Evolutionary conservation across 2,329 filamentous ascomycete genomes (phyloP).

Genomic region (Monosporascus sp.): DNA sequence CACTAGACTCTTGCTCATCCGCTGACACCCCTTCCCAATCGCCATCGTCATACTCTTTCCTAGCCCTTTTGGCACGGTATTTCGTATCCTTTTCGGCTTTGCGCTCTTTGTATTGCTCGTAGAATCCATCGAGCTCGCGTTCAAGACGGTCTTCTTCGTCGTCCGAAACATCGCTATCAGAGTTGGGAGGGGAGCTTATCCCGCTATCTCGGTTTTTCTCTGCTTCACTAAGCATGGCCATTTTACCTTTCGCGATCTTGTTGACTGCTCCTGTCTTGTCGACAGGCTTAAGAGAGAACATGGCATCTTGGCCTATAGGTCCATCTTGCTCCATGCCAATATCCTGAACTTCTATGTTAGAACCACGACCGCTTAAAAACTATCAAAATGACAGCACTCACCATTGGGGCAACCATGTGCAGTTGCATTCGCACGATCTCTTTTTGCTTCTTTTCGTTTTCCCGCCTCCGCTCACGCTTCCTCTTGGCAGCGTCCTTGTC

Average conservation of each 20-base stretch:
- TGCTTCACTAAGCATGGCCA: slow-evolving; percentile 60
- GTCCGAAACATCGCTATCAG: slow-evolving; percentile 58
- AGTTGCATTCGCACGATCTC: slow-evolving; percentile 96
- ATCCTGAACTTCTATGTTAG: slow-evolving; percentile 40
- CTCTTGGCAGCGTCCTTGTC: slow-evolving; percentile 72
- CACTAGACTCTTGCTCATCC: slow-evolving; percentile 52
- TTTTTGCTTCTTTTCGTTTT: slow-evolving; percentile 91
- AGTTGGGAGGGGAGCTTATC: slow-evolving; percentile 47
- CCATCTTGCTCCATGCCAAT: slow-evolving; percentile 87
- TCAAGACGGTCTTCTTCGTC: slow-evolving; percentile 80
- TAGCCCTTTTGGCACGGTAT: slow-evolving; percentile 81
- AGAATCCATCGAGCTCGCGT: slow-evolving; percentile 79
- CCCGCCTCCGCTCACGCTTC: slow-evolving; percentile 77
- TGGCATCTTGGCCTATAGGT: slow-evolving; percentile 71
- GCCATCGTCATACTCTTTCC: slow-evolving; percentile 74
- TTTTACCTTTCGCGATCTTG: slow-evolving; percentile 70
- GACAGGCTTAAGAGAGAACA: slow-evolving; percentile 79
- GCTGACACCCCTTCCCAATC: slow-evolving; percentile 89
- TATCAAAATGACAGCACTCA: not conserved
- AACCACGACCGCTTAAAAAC: not conserved
- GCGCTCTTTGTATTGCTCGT: slow-evolving; percentile 76
- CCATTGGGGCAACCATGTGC: slow-evolving; percentile 88
- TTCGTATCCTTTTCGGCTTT: slow-evolving; percentile 80
- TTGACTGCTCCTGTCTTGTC: slow-evolving; percentile 69
- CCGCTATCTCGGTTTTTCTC: slow-evolving; percentile 59